Evolutionary conservation across 371 early-diverging fungal genomes (phyloP), one percentile per base, ranked within the genome.

Genomic region (Capillidium heterosporum): DNA sequence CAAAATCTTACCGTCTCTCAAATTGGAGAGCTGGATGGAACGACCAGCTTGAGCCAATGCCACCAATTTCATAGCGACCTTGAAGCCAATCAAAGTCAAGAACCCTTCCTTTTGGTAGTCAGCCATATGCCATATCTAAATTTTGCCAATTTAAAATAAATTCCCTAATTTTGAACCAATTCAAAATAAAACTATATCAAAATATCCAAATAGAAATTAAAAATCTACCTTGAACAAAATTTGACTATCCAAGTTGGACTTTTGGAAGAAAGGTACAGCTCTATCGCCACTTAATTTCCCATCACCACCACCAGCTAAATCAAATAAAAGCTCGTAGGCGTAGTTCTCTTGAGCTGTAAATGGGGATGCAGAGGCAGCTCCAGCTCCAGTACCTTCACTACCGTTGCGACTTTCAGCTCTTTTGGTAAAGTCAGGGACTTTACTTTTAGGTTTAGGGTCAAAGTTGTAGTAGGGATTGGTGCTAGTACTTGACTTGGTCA

Each of bases 41-140:
- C 74, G 67, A 27, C 84, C 85, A 58, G 74, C 73, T 63, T 94
- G 95, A 24, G 82, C 86, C 59, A 89, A 74, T 0, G 91, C 85
- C 62, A 94, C 88, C 52, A 90, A 64, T 64, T 91, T 94, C 58
- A 92, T 64, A 0, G 87, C 86, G 24, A 80, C 74, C 59, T 71
- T 77, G 66, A 95, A 92, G 49, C 77, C 83, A 40, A 71, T 66
- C 39, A 74, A 71, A 24, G 76, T 78, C 57, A 91, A 66, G 47
- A 78, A 78, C 5, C 90, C 93, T 62, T 83, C 80, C 60, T 76
- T 74, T 24, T 85, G 86, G 1, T 70, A 62, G 65, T 91, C 91
- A 1, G 84, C 76, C 24, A 82, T 68, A 49, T 77, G 73, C 93
- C 91, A 92, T 49, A 95, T 85, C 80, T 85, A 66, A 1, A 32